phyloP scores from a whole-genome alignment of 495 filamentous ascomycete species.

The Aspergillus coremiiformis region DNA sequence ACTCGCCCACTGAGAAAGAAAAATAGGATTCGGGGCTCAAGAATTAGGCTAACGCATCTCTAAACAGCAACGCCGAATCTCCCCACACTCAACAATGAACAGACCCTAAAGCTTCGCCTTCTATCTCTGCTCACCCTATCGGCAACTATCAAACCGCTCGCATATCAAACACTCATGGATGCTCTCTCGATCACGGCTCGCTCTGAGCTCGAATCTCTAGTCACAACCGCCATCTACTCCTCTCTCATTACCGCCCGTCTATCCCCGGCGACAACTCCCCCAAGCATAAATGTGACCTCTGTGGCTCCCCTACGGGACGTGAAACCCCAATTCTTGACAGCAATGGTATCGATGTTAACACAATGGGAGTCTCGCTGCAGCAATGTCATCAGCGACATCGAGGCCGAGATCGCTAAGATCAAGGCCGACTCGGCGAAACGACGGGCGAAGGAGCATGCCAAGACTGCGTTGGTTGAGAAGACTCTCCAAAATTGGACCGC shows the following conservation, averaged over 20 bases:
- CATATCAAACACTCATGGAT: constrained; percentile 59
- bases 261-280: constrained; percentile 56
- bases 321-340: constrained; percentile 55
- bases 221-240: constrained; percentile 84
- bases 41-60: background rate
- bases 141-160: constrained; percentile 56
- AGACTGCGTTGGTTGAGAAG: constrained; percentile 42
- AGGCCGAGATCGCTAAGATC: constrained; percentile 57
- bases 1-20: background rate
- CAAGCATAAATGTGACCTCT: constrained; percentile 65
- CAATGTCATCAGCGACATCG: constrained; percentile 65
- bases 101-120: constrained; percentile 81
- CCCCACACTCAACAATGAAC: constrained; percentile 62
- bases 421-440: constrained; percentile 48
- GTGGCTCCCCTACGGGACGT: constrained; percentile 83
- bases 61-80: constrained; percentile 48
- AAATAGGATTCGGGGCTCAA: background rate
- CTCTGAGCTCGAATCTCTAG: constrained; percentile 78
- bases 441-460: constrained; percentile 40
- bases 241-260: constrained; percentile 75
- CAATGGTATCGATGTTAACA: constrained; percentile 57
- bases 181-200: constrained; percentile 58
- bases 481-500: constrained; percentile 23
- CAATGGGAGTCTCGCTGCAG: constrained; percentile 74
- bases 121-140: constrained; percentile 76